Conservation (phyloP, 78 protist species). For the Dictyostelium discoideum region DNA sequence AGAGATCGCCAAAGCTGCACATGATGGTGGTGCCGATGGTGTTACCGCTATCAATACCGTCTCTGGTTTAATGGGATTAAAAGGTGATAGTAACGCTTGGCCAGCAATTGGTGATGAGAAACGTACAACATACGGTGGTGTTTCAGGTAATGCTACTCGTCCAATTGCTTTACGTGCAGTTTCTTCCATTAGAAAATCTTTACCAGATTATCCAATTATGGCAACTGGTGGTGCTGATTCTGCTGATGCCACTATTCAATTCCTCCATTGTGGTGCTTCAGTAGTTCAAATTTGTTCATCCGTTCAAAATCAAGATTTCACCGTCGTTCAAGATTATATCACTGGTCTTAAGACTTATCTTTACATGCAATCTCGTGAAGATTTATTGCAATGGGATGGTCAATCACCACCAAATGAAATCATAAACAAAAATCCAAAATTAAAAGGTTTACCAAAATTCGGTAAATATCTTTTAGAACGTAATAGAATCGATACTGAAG, state of each 20-base stretch:
- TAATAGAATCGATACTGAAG: conserved; percentile 28
- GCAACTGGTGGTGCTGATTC: conserved; percentile 95
- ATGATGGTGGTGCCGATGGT: conserved; percentile 95
- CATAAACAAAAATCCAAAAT: neutral
- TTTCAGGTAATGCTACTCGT: conserved; percentile 95
- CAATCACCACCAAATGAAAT: conserved; percentile 88
- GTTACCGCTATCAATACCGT: conserved; percentile 96
- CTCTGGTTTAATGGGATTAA: conserved; percentile 91
- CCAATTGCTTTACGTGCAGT: conserved; percentile 96
- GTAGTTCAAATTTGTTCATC: conserved; percentile 94
- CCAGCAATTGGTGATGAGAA: conserved; percentile 93
- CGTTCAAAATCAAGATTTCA: conserved; percentile 97
- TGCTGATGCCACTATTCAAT: conserved; percentile 93
- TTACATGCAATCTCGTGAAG: conserved; percentile 91
- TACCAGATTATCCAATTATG: conserved; percentile 91
- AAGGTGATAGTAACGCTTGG: conserved; percentile 89
- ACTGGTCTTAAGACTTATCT: conserved; percentile 93
- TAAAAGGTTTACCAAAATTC: conserved; percentile 59
- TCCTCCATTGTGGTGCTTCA: conserved; percentile 93
- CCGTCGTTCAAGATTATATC: conserved; percentile 95
- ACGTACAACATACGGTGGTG: conserved; percentile 96
- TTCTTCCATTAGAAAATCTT: conserved; percentile 78
- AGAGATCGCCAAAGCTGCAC: conserved; percentile 94
- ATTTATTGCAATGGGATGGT: conserved; percentile 91
- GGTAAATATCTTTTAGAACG: conserved; percentile 68